Evolutionary conservation across 129 eudicot species (phyloP).

Genomic region (Saposhnikovia divaricata): DNA sequence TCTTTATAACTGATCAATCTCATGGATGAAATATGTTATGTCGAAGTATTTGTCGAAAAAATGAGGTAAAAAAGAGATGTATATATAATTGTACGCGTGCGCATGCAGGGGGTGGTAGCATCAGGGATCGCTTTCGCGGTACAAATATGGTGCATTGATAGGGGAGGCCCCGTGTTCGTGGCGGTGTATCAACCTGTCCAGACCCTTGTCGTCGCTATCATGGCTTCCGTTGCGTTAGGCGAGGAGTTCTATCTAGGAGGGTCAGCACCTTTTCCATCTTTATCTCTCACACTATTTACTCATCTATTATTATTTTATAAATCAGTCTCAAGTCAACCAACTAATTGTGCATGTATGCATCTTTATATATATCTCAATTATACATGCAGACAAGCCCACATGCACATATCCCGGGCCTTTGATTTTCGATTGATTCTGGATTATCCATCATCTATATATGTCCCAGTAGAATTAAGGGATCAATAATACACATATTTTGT

Average conservation of each 20-base stretch:
- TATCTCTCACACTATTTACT: not conserved
- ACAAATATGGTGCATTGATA: conserved; percentile 99
- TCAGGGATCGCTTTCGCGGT: conserved; percentile 99
- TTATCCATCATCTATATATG: not conserved
- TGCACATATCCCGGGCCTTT: conserved; percentile 25
- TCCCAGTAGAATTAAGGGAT: not conserved
- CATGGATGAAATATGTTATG: not conserved
- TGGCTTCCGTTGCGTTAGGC: conserved; percentile 79
- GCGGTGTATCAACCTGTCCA: conserved; percentile 98
- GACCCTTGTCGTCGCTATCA: conserved; percentile 89
- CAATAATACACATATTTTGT: not conserved
- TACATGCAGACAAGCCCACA: conserved; percentile 38
- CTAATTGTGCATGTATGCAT: not conserved
- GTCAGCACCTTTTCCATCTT: conserved; percentile 27
- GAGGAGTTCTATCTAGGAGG: conserved; percentile 95
- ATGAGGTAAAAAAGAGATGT: not conserved
- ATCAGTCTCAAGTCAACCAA: not conserved
- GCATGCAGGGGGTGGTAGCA: conserved; percentile 90
- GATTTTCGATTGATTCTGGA: conserved; percentile 25
- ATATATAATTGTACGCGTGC: not conserved
- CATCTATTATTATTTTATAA: not conserved
- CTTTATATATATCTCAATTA: not conserved
- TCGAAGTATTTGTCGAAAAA: not conserved
- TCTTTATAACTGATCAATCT: not conserved
- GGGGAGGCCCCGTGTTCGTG: conserved; percentile 97